Evolutionary conservation across 305 asterid genomes (phyloP), one percentile per base, ranked within the genome.

Genomic region (Rubia peregrina): DNA sequence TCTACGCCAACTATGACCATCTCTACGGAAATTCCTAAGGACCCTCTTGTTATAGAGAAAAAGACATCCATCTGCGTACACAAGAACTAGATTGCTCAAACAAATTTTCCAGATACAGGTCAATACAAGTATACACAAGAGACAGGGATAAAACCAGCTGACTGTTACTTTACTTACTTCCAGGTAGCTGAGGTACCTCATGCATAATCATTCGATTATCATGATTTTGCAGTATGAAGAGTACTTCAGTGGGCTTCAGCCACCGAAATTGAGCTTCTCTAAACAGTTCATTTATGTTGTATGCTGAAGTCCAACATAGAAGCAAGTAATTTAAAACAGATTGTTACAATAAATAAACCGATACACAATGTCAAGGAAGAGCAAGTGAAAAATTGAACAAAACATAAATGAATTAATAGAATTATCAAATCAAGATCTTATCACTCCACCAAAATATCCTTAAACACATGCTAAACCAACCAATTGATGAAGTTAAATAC

Each of bases 1-100:
- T 33, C 36, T 33, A 70, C 97, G 97, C 99, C 99, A 95, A 74
- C 75, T 81, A 79, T 95, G 99, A 74, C 98, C 98, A 83, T 95
- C 99, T 78, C 83, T 92, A 10, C 98, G 98, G 33, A 95, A 95
- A 77, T 76, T 86, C 63, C 94, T 87, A 26, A 86, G 84, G 69
- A 88, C 95, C 78, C 98, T 84, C 80, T 89, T 95, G 89, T 95
- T 90, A 73, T 81, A 90, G 65, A 95, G 86, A 79, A 82, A 87
- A 80, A 95, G 73, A 21, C 97, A 87, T 74, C 99, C 98, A 61
- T 96, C 98, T 95, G 80, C 75, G 68, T 9, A 75, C 71, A 43
- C 70, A 77, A 68, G 36, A 63, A 61, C 49, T 40, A 56, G 48
- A 69, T 73, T 24, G 71, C 65, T 67, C 33, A 24, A 64, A 74